phyloP scores from a whole-genome alignment of 1,284 basidiomycete species.

The Athelia psychrophila region DNA sequence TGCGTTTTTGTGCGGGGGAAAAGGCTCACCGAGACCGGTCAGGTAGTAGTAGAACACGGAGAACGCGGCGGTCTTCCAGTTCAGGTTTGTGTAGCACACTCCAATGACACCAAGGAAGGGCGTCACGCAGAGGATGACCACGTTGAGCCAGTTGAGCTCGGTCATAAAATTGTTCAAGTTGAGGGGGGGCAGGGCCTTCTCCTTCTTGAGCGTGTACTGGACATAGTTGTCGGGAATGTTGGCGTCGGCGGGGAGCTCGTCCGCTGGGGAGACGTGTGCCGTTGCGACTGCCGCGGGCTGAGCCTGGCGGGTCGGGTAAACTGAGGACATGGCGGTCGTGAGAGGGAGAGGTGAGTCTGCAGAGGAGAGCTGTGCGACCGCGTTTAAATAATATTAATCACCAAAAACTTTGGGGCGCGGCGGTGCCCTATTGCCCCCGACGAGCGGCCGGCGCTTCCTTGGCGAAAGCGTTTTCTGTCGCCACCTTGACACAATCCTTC shows the following conservation, averaged over 20 bases:
- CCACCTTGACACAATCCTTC: too few species aligned
- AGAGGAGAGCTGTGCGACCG: too few species aligned
- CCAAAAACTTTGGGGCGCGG: too few species aligned
- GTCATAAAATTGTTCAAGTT: conserved; percentile 62
- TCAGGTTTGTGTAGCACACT: conserved; percentile 54
- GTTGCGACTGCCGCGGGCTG: too few species aligned
- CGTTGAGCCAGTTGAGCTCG: conserved; percentile 75
- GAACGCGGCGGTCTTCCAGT: conserved; percentile 70
- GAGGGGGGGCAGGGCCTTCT: conserved; percentile 76
- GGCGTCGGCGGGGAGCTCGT: conserved; percentile 51
- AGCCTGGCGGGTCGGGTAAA: too few species aligned
- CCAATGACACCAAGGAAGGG: conserved; percentile 75
- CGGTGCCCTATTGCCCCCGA: too few species aligned
- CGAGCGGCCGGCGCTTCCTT: too few species aligned
- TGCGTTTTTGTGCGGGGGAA: conserved; percentile 3
- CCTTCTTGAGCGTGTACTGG: conserved; percentile 75
- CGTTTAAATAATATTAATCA: too few species aligned
- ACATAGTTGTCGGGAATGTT: conserved; percentile 91
- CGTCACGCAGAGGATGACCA: conserved; percentile 65
- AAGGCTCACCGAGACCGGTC: conserved; percentile 69
- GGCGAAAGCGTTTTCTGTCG: too few species aligned
- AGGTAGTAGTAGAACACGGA: conserved; percentile 81
- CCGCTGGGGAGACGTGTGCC: conserved; percentile 4
- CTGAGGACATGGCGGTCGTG: too few species aligned
- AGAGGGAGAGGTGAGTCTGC: too few species aligned